phyloP scores from a whole-genome alignment of 306 rosid genomes.

The Pterocarpus macrocarpus region DNA sequence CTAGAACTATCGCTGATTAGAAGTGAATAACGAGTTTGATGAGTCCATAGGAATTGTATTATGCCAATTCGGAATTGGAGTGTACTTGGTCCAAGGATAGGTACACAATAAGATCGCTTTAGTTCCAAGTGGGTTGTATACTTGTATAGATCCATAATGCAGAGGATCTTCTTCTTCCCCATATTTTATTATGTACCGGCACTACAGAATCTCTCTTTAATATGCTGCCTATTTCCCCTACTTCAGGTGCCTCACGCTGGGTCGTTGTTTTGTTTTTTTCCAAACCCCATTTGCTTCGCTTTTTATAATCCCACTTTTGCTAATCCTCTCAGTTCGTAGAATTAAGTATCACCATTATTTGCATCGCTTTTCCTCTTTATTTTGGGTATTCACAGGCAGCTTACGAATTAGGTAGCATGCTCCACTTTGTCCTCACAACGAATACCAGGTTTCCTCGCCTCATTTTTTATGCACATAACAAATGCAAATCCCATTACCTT shows the following conservation, averaged over 20 bases:
- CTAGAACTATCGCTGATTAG: neutral
- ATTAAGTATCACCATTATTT: constrained; percentile 37
- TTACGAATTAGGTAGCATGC: constrained; percentile 64
- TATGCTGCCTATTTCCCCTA: constrained; percentile 55
- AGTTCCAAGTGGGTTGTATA: neutral
- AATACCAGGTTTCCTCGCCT: constrained; percentile 28
- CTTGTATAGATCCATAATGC: neutral
- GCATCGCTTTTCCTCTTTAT: constrained; percentile 24
- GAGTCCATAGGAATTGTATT: no score
- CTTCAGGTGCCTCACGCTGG: constrained; percentile 57
- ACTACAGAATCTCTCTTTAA: constrained; percentile 35
- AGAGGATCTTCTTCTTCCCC: constrained; percentile 1
- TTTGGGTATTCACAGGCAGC: constrained; percentile 50
- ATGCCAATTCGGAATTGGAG: neutral
- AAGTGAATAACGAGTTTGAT: neutral
- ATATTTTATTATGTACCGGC: neutral
- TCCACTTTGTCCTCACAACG: constrained; percentile 65
- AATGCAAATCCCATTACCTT: constrained; percentile 13
- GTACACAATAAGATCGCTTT: neutral
- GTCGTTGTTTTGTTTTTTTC: neutral
- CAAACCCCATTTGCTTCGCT: constrained; percentile 10
- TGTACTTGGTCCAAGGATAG: neutral
- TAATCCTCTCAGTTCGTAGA: constrained; percentile 2
- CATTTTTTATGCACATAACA: constrained; percentile 20
- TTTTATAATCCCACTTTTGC: constrained; percentile 38